Conservation (phyloP, 2,329 filamentous ascomycete genomes). For the Cucurbitaria berberidis region DNA sequence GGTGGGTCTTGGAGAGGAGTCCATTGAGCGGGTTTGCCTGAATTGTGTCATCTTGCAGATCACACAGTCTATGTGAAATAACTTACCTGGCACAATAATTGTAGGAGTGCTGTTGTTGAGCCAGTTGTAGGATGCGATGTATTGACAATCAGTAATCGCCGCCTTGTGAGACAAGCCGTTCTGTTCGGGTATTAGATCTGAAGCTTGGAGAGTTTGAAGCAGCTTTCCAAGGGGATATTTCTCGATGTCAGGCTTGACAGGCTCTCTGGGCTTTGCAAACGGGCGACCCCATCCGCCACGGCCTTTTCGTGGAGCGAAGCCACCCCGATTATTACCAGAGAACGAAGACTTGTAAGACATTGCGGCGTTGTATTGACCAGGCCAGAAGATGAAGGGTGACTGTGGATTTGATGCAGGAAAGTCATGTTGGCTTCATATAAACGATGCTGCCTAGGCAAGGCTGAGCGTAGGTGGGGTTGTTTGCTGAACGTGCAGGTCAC, state of each 20-base stretch:
- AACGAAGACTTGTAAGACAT: slow-evolving; percentile 12
- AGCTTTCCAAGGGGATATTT: slow-evolving; percentile 41
- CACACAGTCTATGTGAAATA: neutral
- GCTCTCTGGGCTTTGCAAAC: slow-evolving; percentile 15
- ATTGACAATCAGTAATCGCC: slow-evolving; percentile 49
- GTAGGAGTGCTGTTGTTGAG: slow-evolving; percentile 43
- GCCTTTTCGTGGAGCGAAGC: slow-evolving; percentile 32
- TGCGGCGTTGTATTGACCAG: neutral
- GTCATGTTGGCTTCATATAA: slow-evolving; percentile 5
- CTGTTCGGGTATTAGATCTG: slow-evolving; percentile 11
- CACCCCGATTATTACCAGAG: slow-evolving; percentile 18
- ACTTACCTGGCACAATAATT: slow-evolving; percentile 45
- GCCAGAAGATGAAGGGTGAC: neutral
- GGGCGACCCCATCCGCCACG: slow-evolving; percentile 18
- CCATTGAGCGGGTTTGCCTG: slow-evolving; percentile 61
- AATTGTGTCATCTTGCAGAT: slow-evolving; percentile 7
- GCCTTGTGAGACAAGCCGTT: neutral
- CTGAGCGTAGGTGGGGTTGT: slow-evolving; percentile 30
- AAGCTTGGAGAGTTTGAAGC: slow-evolving; percentile 23
- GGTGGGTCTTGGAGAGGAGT: slow-evolving; percentile 48
- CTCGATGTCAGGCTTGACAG: slow-evolving; percentile 27
- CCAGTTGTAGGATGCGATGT: slow-evolving; percentile 63
- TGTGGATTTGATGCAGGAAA: neutral
- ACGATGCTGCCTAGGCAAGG: slow-evolving; percentile 31
- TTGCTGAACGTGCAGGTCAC: slow-evolving; percentile 23